Evolutionary conservation across 108 stramenopile genomes (phyloP).

Genomic region (Licmophora abbreviata): DNA sequence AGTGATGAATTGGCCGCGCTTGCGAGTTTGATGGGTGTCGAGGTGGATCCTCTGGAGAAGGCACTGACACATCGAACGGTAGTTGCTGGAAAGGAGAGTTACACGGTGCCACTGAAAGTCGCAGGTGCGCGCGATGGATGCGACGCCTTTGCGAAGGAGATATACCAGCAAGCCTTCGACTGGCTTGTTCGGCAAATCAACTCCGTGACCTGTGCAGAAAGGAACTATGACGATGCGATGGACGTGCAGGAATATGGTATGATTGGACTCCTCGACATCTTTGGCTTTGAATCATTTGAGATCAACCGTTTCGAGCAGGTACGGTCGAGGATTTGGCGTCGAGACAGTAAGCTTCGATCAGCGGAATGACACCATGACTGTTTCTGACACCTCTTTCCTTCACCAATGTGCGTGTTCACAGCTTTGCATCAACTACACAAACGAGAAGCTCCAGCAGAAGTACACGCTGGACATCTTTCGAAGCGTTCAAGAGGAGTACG

Average conservation of each 20-base stretch:
- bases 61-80: slow-evolving; percentile 80
- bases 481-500: slow-evolving; percentile 86
- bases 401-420: slow-evolving; percentile 90
- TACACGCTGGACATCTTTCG: slow-evolving; percentile 90
- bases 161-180: slow-evolving; percentile 73
- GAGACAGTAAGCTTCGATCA: slow-evolving; percentile 40
- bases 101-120: slow-evolving; percentile 71
- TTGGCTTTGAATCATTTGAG: slow-evolving; percentile 96
- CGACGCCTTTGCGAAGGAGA: slow-evolving; percentile 95
- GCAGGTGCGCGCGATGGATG: slow-evolving; percentile 71
- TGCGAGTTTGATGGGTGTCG: slow-evolving; percentile 71
- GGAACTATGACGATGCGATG: slow-evolving; percentile 19
- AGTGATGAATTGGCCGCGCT: slow-evolving; percentile 50
- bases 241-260: slow-evolving; percentile 31
- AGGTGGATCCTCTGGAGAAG: slow-evolving; percentile 33
- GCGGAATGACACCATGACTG: slow-evolving; percentile 96
- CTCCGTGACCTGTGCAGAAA: slow-evolving; percentile 58
- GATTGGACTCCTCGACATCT: slow-evolving; percentile 97
- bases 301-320: slow-evolving; percentile 32
- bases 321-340: slow-evolving; percentile 13
- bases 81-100: slow-evolving; percentile 62
- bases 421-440: slow-evolving; percentile 91
- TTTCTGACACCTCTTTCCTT: slow-evolving; percentile 89
- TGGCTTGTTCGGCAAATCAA: slow-evolving; percentile 86
- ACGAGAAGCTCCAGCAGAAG: slow-evolving; percentile 89